Conservation (phyloP, 2,329 filamentous ascomycete genomes). For the Chaetoscypha palmicola region DNA sequence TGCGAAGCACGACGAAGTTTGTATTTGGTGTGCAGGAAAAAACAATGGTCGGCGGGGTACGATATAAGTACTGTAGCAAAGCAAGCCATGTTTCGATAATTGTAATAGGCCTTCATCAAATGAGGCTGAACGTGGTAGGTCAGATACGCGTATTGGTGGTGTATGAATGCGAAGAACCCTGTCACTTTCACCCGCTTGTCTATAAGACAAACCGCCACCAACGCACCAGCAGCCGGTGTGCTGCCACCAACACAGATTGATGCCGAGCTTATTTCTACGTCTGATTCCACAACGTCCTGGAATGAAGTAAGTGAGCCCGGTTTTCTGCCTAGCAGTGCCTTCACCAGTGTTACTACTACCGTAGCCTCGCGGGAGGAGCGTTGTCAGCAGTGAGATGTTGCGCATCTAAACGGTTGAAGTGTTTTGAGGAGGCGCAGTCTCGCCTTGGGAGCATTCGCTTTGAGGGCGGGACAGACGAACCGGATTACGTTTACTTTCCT, state of each 20-base stretch:
- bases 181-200: not conserved
- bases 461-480: too few species aligned
- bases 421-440: too few species aligned
- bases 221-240: not conserved
- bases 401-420: too few species aligned
- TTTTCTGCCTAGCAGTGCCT: not conserved
- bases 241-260: too few species aligned
- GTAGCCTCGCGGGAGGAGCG: too few species aligned
- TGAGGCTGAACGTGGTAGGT: not conserved
- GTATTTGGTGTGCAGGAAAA: not conserved
- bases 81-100: not conserved
- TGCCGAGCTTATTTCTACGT: not conserved
- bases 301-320: not conserved
- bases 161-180: constrained; percentile 4
- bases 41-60: not conserved
- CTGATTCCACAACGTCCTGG: not conserved
- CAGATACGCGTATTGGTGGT: not conserved
- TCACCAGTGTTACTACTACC: too few species aligned
- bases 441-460: too few species aligned
- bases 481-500: too few species aligned
- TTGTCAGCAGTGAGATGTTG: too few species aligned
- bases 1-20: not conserved
- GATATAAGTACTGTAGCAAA: not conserved
- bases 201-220: not conserved
- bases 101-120: not conserved